Percentiles rank a stretch among this genome's conserved stretches.
phyloP scores from a whole-genome alignment of 441 rosid species.

The Croton laevigatus region DNA sequence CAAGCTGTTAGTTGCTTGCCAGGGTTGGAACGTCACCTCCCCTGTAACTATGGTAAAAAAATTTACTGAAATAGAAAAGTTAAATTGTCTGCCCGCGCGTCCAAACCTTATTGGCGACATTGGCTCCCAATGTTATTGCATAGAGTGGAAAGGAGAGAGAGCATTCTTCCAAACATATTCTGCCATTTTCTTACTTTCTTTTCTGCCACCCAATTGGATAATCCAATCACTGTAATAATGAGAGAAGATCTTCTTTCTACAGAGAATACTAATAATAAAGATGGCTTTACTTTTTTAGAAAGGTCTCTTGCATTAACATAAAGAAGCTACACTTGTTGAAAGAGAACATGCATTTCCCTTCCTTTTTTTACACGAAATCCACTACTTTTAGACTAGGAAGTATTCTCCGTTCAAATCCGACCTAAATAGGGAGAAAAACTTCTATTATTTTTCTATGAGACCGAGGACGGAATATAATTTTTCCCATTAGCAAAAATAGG shows the following conservation, averaged over 20 bases:
- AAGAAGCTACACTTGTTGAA: constrained; percentile 18
- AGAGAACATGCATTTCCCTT: constrained; percentile 13
- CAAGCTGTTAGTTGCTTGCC: too few relatives aligned
- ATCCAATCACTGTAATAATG: constrained; percentile 21
- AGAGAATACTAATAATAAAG: constrained; percentile 18
- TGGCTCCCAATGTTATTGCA: constrained; percentile 10
- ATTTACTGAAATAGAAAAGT: too few relatives aligned
- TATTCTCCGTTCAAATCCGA: too few relatives aligned
- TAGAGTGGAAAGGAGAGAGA: neutral
- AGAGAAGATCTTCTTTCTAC: constrained; percentile 17
- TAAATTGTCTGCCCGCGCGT: neutral
- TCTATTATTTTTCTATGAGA: too few relatives aligned
- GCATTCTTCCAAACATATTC: constrained; percentile 15
- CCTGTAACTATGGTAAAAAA: too few relatives aligned
- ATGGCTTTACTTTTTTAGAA: neutral
- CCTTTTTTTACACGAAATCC: neutral
- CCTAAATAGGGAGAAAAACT: too few relatives aligned
- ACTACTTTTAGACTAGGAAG: too few relatives aligned
- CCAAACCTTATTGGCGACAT: constrained; percentile 15
- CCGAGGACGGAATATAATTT: too few relatives aligned
- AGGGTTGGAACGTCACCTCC: too few relatives aligned
- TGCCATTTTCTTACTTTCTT: constrained; percentile 13
- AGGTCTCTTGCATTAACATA: constrained; percentile 4
- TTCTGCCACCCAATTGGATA: constrained; percentile 27
- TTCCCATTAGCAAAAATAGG: too few relatives aligned